Evolutionary conservation across 352 stramenopile species (phyloP).

Genomic region (Pythium sukuiense): DNA sequence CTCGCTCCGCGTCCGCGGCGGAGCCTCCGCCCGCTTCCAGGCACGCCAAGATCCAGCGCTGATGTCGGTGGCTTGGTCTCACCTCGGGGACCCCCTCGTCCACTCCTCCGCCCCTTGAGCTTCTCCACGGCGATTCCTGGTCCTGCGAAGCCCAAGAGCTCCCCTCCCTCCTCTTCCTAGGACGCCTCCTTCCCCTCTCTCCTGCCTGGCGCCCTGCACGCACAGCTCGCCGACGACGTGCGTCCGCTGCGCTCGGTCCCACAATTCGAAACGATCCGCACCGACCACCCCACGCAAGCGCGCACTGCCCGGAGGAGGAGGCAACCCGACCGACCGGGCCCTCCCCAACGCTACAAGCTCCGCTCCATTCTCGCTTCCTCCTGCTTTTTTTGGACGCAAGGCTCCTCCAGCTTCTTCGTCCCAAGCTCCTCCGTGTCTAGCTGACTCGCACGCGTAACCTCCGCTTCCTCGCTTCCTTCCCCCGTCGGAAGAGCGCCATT

Average conservation of each 20-base stretch:
- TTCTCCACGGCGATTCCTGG: conserved; percentile 2
- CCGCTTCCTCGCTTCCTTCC: not conserved
- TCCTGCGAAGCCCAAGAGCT: not conserved
- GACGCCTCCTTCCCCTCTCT: not conserved
- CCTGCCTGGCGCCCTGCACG: not conserved
- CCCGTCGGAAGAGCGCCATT: conserved; percentile 18
- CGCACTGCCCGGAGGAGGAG: conserved; percentile 20
- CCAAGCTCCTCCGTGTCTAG: conserved; percentile 2
- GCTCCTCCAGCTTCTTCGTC: conserved; percentile 8
- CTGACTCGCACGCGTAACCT: not conserved
- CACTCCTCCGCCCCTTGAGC: conserved; percentile 5
- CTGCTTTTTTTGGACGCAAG: conserved; percentile 24
- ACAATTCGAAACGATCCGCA: conserved; percentile 2
- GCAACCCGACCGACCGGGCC: conserved; percentile 20
- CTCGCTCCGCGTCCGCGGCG: not conserved
- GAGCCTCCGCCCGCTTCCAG: not conserved
- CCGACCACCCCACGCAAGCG: not conserved
- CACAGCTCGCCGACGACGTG: not conserved
- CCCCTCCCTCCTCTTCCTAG: not conserved
- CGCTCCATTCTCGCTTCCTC: not conserved
- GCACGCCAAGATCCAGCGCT: not conserved
- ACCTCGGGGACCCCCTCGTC: conserved; percentile 3
- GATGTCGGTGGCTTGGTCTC: not conserved
- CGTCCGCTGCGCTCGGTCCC: not conserved
- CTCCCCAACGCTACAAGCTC: conserved; percentile 17